These are phyloP conservation scores for Austroboletus olivaceoglutinosus DNA, from an alignment of 1,284 basidiomycete genomes.

Conservation along the genomic window DNA sequence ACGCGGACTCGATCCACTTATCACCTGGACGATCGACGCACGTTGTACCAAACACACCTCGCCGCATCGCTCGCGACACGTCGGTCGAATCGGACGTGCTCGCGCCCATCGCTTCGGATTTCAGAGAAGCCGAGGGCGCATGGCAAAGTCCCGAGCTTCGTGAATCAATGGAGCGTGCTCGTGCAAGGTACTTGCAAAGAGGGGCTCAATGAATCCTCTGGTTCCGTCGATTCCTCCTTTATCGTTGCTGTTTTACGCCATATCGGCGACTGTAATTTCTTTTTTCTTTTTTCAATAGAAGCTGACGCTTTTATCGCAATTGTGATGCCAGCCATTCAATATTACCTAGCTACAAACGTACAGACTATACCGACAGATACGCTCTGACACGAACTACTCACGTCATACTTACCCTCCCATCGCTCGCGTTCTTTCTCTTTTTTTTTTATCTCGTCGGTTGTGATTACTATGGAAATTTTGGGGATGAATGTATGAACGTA, in stretches of 20 bases:
- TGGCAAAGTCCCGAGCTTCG: slow-evolving; percentile 61
- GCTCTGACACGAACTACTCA: slow-evolving; percentile 2
- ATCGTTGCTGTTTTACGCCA: not conserved
- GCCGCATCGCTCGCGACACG: slow-evolving; percentile 15
- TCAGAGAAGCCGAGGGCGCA: slow-evolving; percentile 38
- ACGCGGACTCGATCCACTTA: slow-evolving; percentile 12
- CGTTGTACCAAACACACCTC: slow-evolving; percentile 17
- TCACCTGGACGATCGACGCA: slow-evolving; percentile 19
- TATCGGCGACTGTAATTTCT: not conserved
- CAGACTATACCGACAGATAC: not conserved
- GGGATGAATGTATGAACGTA: slow-evolving; percentile 11
- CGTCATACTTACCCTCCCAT: not conserved
- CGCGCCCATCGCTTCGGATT: slow-evolving; percentile 23
- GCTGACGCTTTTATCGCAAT: not conserved
- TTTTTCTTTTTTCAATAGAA: not conserved
- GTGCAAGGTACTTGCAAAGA: slow-evolving; percentile 39
- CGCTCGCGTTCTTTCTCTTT: not conserved
- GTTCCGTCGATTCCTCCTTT: not conserved
- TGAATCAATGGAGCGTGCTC: slow-evolving; percentile 62
- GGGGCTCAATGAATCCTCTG: slow-evolving; percentile 13
- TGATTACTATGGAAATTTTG: not conserved
- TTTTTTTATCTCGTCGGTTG: not conserved
- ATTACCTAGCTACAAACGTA: not conserved
- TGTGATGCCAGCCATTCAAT: slow-evolving; percentile 6
- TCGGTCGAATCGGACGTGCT: slow-evolving; percentile 34